Percentiles rank a stretch among this genome's conserved stretches.
Evolutionary conservation across 2,329 filamentous ascomycete genomes (phyloP).

Genomic region (Seiridium unicorne): DNA sequence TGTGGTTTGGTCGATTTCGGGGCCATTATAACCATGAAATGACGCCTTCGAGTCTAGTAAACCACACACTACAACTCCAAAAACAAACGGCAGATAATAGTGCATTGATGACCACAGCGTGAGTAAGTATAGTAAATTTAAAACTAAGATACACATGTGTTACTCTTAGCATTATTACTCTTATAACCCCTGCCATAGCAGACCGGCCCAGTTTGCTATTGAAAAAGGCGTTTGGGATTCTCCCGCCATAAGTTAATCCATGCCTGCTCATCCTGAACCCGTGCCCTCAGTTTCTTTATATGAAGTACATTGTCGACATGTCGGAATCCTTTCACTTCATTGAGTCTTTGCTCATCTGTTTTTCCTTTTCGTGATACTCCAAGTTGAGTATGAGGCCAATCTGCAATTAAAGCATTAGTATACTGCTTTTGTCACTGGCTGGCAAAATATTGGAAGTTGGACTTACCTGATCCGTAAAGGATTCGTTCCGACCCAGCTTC

Average conservation of each 20-base stretch:
- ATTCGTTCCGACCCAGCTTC: background rate
- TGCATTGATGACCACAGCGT: no score
- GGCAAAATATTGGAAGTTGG: background rate
- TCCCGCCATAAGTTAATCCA: background rate
- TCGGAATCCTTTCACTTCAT: background rate
- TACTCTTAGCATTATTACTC: no score
- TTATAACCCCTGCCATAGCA: background rate
- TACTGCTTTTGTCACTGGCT: background rate
- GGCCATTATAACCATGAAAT: no score
- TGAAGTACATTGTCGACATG: background rate
- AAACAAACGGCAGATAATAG: no score
- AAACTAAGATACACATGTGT: no score
- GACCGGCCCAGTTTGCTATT: background rate
- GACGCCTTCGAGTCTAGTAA: no score
- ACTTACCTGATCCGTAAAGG: background rate
- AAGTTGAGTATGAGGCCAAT: conserved; percentile 2
- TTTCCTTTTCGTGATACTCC: background rate
- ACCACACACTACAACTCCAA: no score
- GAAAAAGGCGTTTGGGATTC: background rate
- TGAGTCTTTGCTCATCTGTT: background rate
- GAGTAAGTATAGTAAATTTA: no score
- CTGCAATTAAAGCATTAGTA: background rate
- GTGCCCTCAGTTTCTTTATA: background rate
- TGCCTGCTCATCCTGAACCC: background rate
- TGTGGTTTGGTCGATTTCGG: no score